Evolutionary conservation across 371 early-diverging fungal species (phyloP).

Genomic region (Choanephora cucurbitarum): DNA sequence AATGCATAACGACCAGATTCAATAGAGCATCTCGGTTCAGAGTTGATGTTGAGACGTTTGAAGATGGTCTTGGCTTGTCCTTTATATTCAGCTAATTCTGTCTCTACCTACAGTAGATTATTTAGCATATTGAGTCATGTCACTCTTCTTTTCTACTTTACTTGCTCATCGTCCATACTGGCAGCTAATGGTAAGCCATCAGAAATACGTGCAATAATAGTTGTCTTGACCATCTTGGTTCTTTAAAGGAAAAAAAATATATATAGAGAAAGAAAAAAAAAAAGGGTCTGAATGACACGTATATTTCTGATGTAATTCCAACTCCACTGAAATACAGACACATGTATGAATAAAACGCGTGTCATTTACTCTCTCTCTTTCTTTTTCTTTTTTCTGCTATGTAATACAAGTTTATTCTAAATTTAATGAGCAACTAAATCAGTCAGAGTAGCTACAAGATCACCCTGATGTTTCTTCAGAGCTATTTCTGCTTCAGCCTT

Average conservation of each 20-base stretch:
- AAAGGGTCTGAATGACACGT: too few species aligned
- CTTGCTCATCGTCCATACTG: constrained; percentile 97
- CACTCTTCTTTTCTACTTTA: too few species aligned
- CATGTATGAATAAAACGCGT: too few species aligned
- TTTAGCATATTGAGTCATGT: constrained; percentile 1
- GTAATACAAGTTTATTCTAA: neutral
- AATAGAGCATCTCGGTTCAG: constrained; percentile 94
- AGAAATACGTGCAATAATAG: constrained; percentile 90
- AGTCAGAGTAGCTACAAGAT: constrained; percentile 43
- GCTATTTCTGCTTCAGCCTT: constrained; percentile 43
- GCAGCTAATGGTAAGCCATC: constrained; percentile 97
- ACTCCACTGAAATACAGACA: too few species aligned
- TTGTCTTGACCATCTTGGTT: constrained; percentile 85
- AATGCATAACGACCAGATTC: constrained; percentile 87
- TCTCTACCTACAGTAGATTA: constrained; percentile 53
- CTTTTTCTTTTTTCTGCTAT: too few species aligned
- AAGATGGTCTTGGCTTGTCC: constrained; percentile 91
- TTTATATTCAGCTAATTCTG: constrained; percentile 90
- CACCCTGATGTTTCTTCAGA: constrained; percentile 41
- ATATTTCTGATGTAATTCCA: too few species aligned
- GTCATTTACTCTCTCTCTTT: too few species aligned
- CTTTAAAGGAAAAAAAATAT: neutral
- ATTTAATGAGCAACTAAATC: constrained; percentile 32
- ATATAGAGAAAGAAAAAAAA: constrained; percentile 8
- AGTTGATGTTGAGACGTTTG: constrained; percentile 79